phyloP scores from a whole-genome alignment of 345 rosid species.

The Lumnitzera littorea region DNA sequence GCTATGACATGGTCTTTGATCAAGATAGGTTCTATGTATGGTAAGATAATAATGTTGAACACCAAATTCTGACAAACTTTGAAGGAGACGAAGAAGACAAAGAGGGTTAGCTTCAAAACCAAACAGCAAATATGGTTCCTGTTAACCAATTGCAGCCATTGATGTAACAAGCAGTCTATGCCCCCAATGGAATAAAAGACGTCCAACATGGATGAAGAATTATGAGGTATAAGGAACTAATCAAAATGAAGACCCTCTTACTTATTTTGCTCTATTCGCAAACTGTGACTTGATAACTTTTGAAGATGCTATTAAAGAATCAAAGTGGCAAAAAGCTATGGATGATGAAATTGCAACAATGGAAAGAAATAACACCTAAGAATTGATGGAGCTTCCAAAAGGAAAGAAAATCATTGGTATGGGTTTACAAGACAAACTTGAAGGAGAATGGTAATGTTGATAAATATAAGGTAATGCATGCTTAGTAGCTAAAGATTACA shows the following conservation, averaged over 20 bases:
- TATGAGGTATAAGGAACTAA: too few relatives aligned
- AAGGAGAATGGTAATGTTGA: not conserved
- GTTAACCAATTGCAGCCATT: too few relatives aligned
- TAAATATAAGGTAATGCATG: conserved; percentile 1
- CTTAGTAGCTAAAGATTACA: not conserved
- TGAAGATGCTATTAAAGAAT: not conserved
- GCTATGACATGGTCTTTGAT: not conserved
- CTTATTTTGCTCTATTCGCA: not conserved
- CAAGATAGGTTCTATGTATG: not conserved
- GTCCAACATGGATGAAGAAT: too few relatives aligned
- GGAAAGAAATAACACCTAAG: not conserved
- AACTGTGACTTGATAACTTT: not conserved
- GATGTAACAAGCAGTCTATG: too few relatives aligned
- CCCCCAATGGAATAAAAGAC: too few relatives aligned
- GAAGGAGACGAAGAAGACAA: too few relatives aligned
- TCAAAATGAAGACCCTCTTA: too few relatives aligned
- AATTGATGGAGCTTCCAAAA: not conserved
- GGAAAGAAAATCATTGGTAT: not conserved
- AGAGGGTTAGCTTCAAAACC: too few relatives aligned
- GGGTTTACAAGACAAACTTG: conserved; percentile 2
- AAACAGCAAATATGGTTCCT: too few relatives aligned
- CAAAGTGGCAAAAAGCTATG: conserved; percentile 1
- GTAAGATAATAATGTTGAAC: too few relatives aligned
- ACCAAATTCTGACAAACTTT: too few relatives aligned
- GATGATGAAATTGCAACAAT: not conserved